phyloP scores from a whole-genome alignment of 306 rosid species.

The Vigna radiata region DNA sequence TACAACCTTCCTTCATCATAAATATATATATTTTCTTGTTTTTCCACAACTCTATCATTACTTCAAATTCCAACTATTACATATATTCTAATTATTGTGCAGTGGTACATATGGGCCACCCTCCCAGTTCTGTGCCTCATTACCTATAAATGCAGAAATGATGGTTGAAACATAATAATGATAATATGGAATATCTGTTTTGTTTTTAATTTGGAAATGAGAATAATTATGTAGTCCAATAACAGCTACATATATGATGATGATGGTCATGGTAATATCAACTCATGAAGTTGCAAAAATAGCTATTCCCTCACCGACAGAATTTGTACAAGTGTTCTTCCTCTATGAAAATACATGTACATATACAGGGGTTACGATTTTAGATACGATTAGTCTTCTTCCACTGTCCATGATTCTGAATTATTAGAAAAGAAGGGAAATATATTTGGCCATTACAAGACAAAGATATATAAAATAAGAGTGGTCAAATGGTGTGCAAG shows the following conservation, averaged over 20 bases:
- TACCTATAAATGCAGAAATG: slow-evolving; percentile 33
- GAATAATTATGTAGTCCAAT: slow-evolving; percentile 20
- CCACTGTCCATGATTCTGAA: background rate
- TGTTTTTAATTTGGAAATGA: slow-evolving; percentile 13
- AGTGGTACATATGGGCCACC: slow-evolving; percentile 36
- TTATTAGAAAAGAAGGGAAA: background rate
- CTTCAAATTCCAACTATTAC: slow-evolving; percentile 43
- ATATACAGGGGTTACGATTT: background rate
- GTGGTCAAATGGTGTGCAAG: background rate
- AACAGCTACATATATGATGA: background rate
- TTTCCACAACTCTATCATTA: slow-evolving; percentile 30
- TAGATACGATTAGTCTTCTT: background rate
- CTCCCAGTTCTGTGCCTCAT: slow-evolving; percentile 36
- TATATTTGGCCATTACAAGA: background rate
- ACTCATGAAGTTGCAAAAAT: slow-evolving; percentile 15
- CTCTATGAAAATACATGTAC: no score
- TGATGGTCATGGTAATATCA: background rate
- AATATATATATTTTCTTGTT: background rate
- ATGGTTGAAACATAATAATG: slow-evolving; percentile 28
- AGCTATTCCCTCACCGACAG: slow-evolving; percentile 43
- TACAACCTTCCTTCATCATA: slow-evolving; percentile 13
- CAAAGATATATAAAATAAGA: background rate
- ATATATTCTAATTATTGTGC: slow-evolving; percentile 24
- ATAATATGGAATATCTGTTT: slow-evolving; percentile 7
- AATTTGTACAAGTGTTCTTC: background rate